These are phyloP conservation scores for Basidioascus undulatus DNA, from an alignment of 768 basidiomycete genomes.

Conservation along the genomic window DNA sequence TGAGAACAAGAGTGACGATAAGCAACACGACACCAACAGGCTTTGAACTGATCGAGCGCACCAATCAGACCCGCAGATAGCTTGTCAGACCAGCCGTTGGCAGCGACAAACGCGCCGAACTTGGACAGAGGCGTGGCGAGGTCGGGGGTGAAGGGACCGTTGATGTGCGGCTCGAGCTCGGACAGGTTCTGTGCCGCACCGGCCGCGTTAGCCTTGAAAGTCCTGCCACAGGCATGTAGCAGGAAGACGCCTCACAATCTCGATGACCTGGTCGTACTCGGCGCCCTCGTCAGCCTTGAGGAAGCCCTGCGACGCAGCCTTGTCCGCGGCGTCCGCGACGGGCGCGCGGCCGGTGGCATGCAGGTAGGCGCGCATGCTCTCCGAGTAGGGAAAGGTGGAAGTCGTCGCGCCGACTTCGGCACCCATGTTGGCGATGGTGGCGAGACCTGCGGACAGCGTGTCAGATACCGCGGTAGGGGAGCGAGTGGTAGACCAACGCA, in stretches of 20 bases:
- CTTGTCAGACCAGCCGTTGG: conserved; percentile 69
- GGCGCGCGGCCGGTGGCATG: conserved; percentile 66
- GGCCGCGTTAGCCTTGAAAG: too few relatives aligned
- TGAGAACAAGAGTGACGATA: neutral
- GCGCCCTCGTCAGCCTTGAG: conserved; percentile 60
- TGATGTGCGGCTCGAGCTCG: conserved; percentile 70
- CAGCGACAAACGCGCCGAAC: conserved; percentile 52
- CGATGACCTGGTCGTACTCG: conserved; percentile 83
- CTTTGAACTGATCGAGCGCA: conserved; percentile 23
- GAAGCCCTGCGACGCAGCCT: conserved; percentile 53
- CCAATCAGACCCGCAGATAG: conserved; percentile 80
- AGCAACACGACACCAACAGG: conserved; percentile 1
- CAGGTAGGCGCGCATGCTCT: conserved; percentile 70
- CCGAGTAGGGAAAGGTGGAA: conserved; percentile 86
- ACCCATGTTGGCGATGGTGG: conserved; percentile 96
- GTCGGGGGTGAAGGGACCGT: conserved; percentile 96
- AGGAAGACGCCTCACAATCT: conserved; percentile 40
- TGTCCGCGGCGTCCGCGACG: conserved; percentile 66
- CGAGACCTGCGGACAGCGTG: conserved; percentile 44
- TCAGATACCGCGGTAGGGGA: too few relatives aligned
- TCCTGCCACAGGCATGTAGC: too few relatives aligned
- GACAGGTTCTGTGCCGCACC: conserved; percentile 43
- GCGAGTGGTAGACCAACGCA: too few relatives aligned
- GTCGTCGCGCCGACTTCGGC: conserved; percentile 99
- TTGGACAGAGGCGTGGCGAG: conserved; percentile 77